Evolutionary conservation across 768 basidiomycete species (phyloP), one percentile per base, ranked within the genome.

Genomic region (Pleurotus djamor): DNA sequence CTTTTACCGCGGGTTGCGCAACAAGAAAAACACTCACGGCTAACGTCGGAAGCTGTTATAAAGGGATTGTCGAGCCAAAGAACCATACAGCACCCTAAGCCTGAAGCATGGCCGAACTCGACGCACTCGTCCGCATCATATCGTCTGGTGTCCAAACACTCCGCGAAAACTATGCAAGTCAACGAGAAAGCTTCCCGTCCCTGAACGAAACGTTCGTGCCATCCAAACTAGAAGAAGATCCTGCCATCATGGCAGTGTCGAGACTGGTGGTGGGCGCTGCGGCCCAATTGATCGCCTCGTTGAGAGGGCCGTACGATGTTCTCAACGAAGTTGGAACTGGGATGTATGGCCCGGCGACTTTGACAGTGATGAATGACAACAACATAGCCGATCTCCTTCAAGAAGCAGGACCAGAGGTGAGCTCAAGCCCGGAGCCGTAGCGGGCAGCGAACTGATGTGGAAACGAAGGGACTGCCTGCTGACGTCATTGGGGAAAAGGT

Each of bases 301-400:
- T 72, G 2, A 56, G 67, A 0, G 66, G 68, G 4, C 72, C 74
- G 0, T 63, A 66, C 2, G 60, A 68, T 34, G 54, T 67, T 5
- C 34, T 72, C 32, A 70, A 60, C 36, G 62, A 62, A 7, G 41
- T 69, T 9, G 66, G 65, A 6, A 51, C 55, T 32, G 72, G 73
- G 21, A 72, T 70, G 51, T 12, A 71, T 65, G 17, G 7, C 3
- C 62, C 70, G 10, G 69, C 70, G 10, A 14, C 71, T n/a, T 67
- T 70, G 12, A 62, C 67, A 37, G 71, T 70, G 44, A 52, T 70
- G 6, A 56, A 45, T 2, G 71, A 74, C 41, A 64, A 68, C 1
- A 68, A 73, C 50, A 73, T 78, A 9, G 71, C 71, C 2, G 78
- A 79, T 59, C 74, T 79, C 1, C 62, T 80, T 13, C 67, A 73